Percentiles rank a stretch among this genome's conserved stretches.
Conservation (phyloP, 768 basidiomycete genomes). For the Russula dissimulans region DNA sequence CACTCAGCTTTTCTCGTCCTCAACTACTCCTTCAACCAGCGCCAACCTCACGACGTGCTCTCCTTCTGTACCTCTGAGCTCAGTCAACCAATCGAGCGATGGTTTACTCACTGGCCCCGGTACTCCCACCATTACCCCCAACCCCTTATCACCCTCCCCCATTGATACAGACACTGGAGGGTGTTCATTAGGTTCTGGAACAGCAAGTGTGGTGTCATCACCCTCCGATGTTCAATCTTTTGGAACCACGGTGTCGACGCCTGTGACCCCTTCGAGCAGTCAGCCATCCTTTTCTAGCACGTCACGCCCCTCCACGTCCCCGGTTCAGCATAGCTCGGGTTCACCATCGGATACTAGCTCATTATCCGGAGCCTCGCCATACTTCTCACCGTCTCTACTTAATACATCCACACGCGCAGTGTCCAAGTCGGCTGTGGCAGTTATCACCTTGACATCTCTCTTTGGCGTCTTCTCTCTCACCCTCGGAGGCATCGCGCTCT, state of each 20-base stretch:
- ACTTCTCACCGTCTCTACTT: no score
- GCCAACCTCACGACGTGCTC: no score
- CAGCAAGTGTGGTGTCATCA: neutral
- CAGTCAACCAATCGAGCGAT: no score
- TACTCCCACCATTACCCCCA: no score
- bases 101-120: no score
- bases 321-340: neutral
- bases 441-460: neutral
- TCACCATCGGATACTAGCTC: neutral
- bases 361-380: no score
- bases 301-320: neutral
- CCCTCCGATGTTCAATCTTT: no score
- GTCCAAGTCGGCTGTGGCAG: neutral
- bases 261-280: neutral
- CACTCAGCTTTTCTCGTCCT: no score
- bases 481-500: conserved; percentile 16
- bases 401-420: neutral
- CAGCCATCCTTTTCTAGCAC: neutral
- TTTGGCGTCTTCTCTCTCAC: conserved; percentile 16
- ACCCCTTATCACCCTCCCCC: neutral
- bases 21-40: no score
- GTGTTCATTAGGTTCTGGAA: no score
- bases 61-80: no score
- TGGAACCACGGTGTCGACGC: no score
- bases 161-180: neutral